These are phyloP conservation scores for Ceratocystis alfenasii DNA, from an alignment of 2,329 filamentous ascomycete species.

Conservation along the genomic window DNA sequence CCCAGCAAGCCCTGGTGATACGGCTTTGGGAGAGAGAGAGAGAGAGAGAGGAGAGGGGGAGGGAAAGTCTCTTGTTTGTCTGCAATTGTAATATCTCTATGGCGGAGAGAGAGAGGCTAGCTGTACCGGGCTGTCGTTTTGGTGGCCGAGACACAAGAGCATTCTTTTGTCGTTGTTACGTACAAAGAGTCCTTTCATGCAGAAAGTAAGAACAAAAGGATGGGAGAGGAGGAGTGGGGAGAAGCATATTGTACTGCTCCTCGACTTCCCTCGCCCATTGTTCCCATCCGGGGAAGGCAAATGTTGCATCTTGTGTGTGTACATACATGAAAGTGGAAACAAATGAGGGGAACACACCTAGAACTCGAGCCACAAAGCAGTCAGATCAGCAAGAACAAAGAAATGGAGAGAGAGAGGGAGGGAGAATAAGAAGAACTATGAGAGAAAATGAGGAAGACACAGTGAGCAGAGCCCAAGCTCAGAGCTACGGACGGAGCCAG, in stretches of 20 bases:
- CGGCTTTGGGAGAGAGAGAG: not conserved
- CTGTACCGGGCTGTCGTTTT: not conserved
- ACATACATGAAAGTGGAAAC: conserved; percentile 5
- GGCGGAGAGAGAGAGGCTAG: not conserved
- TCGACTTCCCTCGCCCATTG: conserved; percentile 4
- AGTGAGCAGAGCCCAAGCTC: not conserved
- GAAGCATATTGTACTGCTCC: not conserved
- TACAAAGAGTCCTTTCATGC: too few relatives aligned
- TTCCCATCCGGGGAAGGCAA: not conserved
- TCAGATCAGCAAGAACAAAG: not conserved
- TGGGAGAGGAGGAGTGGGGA: not conserved
- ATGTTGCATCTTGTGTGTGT: not conserved
- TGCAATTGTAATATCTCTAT: not conserved
- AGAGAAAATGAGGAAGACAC: not conserved
- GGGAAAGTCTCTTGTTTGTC: not conserved
- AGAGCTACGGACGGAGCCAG: not conserved
- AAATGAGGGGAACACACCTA: not conserved
- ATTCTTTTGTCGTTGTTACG: too few relatives aligned
- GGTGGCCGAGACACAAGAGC: not conserved
- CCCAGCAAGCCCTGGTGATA: not conserved
- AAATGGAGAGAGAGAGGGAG: not conserved
- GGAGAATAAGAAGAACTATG: not conserved
- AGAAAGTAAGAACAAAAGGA: not conserved
- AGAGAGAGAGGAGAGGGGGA: not conserved
- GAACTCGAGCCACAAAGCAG: not conserved